Conservation (phyloP, 306 rosid species). For the Boehmeria nivea region DNA sequence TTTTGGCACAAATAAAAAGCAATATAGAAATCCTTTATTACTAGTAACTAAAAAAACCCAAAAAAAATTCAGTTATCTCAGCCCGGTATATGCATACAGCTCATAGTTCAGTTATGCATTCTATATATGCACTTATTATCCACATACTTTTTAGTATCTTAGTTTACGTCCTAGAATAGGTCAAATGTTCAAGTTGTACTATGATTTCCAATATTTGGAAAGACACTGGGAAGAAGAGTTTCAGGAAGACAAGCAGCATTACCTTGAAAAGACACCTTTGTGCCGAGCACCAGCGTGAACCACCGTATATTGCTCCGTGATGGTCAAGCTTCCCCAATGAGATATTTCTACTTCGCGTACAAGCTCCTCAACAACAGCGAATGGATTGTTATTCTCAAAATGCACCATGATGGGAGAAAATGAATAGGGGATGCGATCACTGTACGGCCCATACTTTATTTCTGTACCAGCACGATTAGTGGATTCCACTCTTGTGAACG, state of each 20-base stretch:
- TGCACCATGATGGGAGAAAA: slow-evolving; percentile 81
- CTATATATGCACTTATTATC: not conserved
- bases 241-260: slow-evolving; percentile 17
- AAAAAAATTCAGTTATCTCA: no score
- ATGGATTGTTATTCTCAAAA: slow-evolving; percentile 89
- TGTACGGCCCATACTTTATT: slow-evolving; percentile 84
- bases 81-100: no score
- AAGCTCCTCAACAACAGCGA: slow-evolving; percentile 91
- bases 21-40: no score
- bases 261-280: slow-evolving; percentile 94
- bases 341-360: slow-evolving; percentile 96
- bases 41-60: no score
- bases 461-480: slow-evolving; percentile 64
- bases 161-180: not conserved
- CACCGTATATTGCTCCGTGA: slow-evolving; percentile 77
- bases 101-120: not conserved
- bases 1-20: no score
- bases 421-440: slow-evolving; percentile 52
- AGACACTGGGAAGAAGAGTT: not conserved
- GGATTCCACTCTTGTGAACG: slow-evolving; percentile 74
- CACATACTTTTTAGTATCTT: not conserved
- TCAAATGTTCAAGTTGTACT: not conserved
- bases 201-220: not conserved
- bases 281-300: slow-evolving; percentile 87
- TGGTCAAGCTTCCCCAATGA: slow-evolving; percentile 91